Base-by-base conservation (phyloP, 2,329 filamentous ascomycete genomes). In the Fusarium brachygibbosum region DNA sequence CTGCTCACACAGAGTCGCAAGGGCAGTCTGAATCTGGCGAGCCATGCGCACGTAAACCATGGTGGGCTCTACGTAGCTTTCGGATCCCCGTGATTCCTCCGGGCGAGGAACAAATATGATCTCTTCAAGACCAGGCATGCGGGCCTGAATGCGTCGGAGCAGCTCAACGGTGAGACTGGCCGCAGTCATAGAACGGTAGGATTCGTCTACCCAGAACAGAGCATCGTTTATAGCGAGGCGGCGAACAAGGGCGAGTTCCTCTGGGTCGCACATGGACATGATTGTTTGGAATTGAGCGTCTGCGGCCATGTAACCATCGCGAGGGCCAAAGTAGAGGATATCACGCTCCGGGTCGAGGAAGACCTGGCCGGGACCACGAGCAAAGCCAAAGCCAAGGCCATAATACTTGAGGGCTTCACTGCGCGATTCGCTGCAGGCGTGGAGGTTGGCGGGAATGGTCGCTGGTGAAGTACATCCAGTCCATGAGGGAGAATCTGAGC, bases 321-420 rank as follows among this genome's bases (percentile, higher is more conserved):
- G 77, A 13, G 80, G 78, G 35, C 83, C 83, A 66, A 86, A 85
- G 71, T 82, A 85, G 52, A 86, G 76, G n/a, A 83, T 78, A 61
- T 86, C 84, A 50, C 70, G 70, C 16, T 68, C 52, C 0, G 79
- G 76, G 62, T 82, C 80, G 69, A 86, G 82, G 65, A 80, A 79
- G 32, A 85, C 74, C 48, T 79, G 78, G 31, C 82, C 81, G 7
- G 79, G 78, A 3, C 76, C 76, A 23, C 80, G 77, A 34, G 79
- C 79, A 49, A 83, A 79, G 60, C 82, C 81, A 59, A 86, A 84
- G 58, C 76, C 75, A 37, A 76, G 79, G 14, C 56, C 68, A 65
- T 85, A 85, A 25, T 73, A 74, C 65, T 80, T 80, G 49, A 82
- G 66, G 5, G 83, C 79, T 66, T 85, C 82, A 56, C 61, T 50